A percentile compares a stretch with the other conserved stretches of the same genome.
Conservation (phyloP, 495 filamentous ascomycete genomes). For the Trichoderma reesei region DNA sequence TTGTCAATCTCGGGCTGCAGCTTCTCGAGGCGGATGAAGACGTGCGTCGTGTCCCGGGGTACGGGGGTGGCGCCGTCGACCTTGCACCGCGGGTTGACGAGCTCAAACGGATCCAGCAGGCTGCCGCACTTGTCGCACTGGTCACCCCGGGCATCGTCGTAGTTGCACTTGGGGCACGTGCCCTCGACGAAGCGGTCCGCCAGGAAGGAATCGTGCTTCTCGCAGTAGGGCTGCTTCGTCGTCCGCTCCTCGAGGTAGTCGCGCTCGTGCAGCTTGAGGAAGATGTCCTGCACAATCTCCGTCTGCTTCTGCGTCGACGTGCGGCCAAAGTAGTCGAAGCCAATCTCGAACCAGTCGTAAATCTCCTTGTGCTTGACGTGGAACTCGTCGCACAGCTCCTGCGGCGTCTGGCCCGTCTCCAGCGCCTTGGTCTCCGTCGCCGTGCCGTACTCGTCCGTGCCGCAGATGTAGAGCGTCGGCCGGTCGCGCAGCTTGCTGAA, state of each 20-base stretch:
- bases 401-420: constrained; percentile 48
- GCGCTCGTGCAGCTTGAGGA: constrained; percentile 63
- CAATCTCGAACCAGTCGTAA: constrained; percentile 75
- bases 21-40: constrained; percentile 72
- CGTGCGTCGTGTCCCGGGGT: constrained; percentile 49
- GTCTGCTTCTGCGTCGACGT: constrained; percentile 77
- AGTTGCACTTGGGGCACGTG: constrained; percentile 69
- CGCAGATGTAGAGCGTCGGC: constrained; percentile 54
- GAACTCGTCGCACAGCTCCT: constrained; percentile 78
- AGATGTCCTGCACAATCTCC: constrained; percentile 76
- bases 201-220: constrained; percentile 72
- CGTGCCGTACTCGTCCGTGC: constrained; percentile 73
- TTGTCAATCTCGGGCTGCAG: constrained; percentile 61
- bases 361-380: constrained; percentile 72
- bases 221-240: constrained; percentile 73
- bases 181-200: constrained; percentile 93
- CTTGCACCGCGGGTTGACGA: constrained; percentile 61
- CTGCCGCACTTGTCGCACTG: constrained; percentile 78
- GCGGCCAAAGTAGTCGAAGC: constrained; percentile 75
- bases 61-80: constrained; percentile 72
- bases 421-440: constrained; percentile 68
- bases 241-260: constrained; percentile 75
- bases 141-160: constrained; percentile 67
- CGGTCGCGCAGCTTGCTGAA: constrained; percentile 31
- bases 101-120: constrained; percentile 66